Percentiles rank a stretch among this genome's conserved stretches.
These are phyloP conservation scores for Coffea eugenioides DNA, from an alignment of 257 asterid species.

Conservation along the genomic window DNA sequence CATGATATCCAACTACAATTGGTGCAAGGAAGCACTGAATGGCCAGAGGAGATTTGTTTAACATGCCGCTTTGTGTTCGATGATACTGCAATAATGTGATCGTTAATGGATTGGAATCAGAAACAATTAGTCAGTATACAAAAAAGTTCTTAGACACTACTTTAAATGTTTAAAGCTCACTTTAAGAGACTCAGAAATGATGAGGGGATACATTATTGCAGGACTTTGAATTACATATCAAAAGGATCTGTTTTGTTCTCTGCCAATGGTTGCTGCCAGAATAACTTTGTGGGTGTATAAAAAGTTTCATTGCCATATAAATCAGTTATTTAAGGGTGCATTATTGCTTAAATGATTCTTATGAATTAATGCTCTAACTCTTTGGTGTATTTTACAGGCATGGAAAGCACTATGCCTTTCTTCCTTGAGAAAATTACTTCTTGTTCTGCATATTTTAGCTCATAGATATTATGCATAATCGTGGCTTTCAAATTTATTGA, in stretches of 20 bases:
- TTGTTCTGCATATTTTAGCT: not conserved
- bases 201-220: not conserved
- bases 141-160: not conserved
- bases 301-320: not conserved
- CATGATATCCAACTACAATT: not conserved
- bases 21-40: not conserved
- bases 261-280: not conserved
- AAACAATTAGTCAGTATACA: not conserved
- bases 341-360: not conserved
- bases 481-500: not conserved
- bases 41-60: no score
- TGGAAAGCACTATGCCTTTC: not conserved
- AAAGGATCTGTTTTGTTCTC: not conserved
- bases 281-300: not conserved
- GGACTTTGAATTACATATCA: no score
- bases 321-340: not conserved
- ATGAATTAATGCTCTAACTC: not conserved
- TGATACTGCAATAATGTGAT: not conserved
- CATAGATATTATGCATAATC: not conserved
- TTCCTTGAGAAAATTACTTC: not conserved
- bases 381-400: not conserved
- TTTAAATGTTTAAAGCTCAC: not conserved
- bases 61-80: not conserved
- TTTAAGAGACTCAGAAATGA: not conserved
- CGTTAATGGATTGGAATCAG: no score